phyloP scores from a whole-genome alignment of 2,329 filamentous ascomycete genomes.

The Phaeosphaeriaceae sp. region DNA sequence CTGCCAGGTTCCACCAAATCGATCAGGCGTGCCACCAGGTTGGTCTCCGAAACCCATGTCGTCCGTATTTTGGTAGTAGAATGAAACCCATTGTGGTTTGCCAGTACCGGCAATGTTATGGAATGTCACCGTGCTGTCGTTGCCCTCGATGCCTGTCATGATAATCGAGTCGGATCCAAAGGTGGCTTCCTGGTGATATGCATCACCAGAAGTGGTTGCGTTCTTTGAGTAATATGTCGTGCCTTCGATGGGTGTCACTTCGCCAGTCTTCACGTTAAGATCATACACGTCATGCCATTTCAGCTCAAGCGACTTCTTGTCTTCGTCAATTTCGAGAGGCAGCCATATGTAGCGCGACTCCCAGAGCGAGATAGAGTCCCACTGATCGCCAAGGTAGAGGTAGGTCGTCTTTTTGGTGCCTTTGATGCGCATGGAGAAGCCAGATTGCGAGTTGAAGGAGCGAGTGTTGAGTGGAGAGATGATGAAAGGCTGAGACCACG shows the following conservation, averaged over 20 bases:
- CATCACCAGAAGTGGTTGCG: slow-evolving; percentile 55
- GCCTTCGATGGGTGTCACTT: slow-evolving; percentile 56
- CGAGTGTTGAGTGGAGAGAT: slow-evolving; percentile 60
- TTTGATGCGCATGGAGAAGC: slow-evolving; percentile 57
- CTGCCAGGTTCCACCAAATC: slow-evolving; percentile 67
- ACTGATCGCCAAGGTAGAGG: slow-evolving; percentile 61
- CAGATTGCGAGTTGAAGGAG: slow-evolving; percentile 62
- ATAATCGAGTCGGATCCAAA: slow-evolving; percentile 59
- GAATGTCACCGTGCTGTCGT: slow-evolving; percentile 63
- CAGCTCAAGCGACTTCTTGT: slow-evolving; percentile 58
- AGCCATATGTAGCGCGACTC: slow-evolving; percentile 66
- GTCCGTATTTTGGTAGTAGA: slow-evolving; percentile 67
- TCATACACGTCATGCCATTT: slow-evolving; percentile 66
- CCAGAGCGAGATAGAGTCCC: slow-evolving; percentile 64
- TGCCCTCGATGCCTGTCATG: slow-evolving; percentile 61
- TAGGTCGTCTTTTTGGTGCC: slow-evolving; percentile 59
- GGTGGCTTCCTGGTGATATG: slow-evolving; percentile 63
- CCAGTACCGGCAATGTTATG: slow-evolving; percentile 57
- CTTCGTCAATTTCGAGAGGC: slow-evolving; percentile 60
- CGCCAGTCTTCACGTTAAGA: slow-evolving; percentile 60
- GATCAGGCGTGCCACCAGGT: slow-evolving; percentile 63
- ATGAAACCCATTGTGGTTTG: slow-evolving; percentile 63
- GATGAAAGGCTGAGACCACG: slow-evolving; percentile 64
- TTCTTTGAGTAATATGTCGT: slow-evolving; percentile 57
- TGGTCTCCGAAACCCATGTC: slow-evolving; percentile 66